Conservation (phyloP, 306 rosid genomes). For the Prunus davidiana region DNA sequence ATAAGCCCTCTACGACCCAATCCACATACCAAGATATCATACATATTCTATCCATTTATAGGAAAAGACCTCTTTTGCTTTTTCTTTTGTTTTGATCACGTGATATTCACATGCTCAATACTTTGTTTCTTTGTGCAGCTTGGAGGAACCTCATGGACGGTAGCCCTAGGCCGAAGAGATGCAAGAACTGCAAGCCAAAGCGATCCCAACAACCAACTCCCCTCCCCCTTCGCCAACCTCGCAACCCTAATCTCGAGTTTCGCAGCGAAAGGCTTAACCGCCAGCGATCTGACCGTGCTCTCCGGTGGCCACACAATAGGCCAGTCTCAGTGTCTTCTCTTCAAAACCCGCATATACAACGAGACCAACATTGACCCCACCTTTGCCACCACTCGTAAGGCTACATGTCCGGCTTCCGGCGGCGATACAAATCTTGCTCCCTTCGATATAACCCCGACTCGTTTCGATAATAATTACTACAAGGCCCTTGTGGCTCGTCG, state of each 20-base stretch:
- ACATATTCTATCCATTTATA: no score
- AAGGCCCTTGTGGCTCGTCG: constrained; percentile 39
- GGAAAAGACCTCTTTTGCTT: no score
- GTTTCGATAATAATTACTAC: constrained; percentile 63
- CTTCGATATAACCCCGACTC: constrained; percentile 33
- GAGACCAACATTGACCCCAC: constrained; percentile 52
- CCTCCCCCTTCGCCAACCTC: constrained; percentile 50
- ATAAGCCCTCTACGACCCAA: background rate
- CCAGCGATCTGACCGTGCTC: constrained; percentile 56
- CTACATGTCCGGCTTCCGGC: constrained; percentile 49
- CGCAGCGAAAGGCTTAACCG: constrained; percentile 33
- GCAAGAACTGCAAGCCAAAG: constrained; percentile 68
- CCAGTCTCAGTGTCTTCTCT: constrained; percentile 40
- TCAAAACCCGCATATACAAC: constrained; percentile 61
- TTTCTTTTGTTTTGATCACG: background rate
- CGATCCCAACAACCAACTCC: constrained; percentile 55
- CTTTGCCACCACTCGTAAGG: constrained; percentile 42
- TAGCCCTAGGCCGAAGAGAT: constrained; percentile 66
- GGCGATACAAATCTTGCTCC: constrained; percentile 63
- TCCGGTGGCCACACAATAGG: constrained; percentile 81
- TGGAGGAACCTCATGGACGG: constrained; percentile 73
- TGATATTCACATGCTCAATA: background rate
- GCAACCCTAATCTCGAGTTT: constrained; percentile 45
- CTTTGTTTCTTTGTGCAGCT: constrained; percentile 28
- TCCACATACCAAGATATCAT: no score